Evolutionary conservation across 805 yeast species (phyloP).

Genomic region (Helenozyma baotianmanensis): DNA sequence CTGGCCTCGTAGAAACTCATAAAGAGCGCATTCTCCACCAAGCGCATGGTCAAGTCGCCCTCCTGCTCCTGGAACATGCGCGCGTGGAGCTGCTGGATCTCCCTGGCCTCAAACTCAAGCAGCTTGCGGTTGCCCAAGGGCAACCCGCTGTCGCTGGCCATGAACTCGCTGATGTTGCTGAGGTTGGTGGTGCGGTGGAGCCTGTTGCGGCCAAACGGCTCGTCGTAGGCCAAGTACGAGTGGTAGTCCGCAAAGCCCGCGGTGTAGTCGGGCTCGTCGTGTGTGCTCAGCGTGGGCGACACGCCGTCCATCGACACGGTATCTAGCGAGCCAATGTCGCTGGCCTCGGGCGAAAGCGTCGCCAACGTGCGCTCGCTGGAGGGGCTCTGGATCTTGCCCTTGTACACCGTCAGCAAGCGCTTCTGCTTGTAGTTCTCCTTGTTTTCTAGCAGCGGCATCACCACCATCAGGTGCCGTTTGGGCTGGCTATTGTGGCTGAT

Average conservation of each 20-base stretch:
- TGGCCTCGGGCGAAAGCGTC: slow-evolving; percentile 6
- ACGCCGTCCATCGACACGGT: slow-evolving; percentile 5
- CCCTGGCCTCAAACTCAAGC: slow-evolving; percentile 13
- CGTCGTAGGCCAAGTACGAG: slow-evolving; percentile 5
- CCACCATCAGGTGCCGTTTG: neutral
- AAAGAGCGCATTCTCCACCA: slow-evolving; percentile 15
- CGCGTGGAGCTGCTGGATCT: slow-evolving; percentile 4
- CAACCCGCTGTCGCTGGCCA: slow-evolving; percentile 6
- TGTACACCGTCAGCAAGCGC: slow-evolving; percentile 4
- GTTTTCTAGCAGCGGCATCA: neutral
- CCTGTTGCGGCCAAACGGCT: slow-evolving; percentile 3
- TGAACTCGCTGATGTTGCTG: slow-evolving; percentile 8
- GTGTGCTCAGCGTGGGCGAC: slow-evolving; percentile 1
- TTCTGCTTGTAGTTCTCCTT: neutral
- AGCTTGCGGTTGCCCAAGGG: slow-evolving; percentile 14
- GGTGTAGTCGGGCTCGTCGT: neutral
- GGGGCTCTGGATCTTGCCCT: slow-evolving; percentile 5
- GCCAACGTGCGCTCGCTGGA: slow-evolving; percentile 12
- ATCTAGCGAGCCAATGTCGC: slow-evolving; percentile 8
- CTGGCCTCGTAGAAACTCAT: slow-evolving; percentile 9
- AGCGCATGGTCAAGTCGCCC: slow-evolving; percentile 6
- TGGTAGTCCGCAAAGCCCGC: slow-evolving; percentile 1
- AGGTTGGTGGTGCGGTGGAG: slow-evolving; percentile 13
- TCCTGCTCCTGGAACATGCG: slow-evolving; percentile 1
- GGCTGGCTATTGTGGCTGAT: neutral